Conservation (phyloP, 2,329 filamentous ascomycete species). For the Hypocreales sp. region DNA sequence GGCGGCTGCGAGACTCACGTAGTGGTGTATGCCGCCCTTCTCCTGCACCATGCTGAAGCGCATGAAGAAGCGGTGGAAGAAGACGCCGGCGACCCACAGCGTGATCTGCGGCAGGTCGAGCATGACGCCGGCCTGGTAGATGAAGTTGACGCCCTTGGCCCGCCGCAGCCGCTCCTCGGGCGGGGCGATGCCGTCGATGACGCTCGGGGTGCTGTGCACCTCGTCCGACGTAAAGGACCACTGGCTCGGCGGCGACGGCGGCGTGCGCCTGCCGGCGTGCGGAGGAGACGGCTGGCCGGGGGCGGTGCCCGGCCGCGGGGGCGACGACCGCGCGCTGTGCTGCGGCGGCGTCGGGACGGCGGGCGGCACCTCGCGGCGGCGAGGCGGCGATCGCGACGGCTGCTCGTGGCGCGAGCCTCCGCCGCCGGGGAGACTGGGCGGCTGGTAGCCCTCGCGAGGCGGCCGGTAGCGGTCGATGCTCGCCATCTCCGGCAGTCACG, state of each 20-base stretch:
- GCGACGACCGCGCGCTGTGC: conserved; percentile 37
- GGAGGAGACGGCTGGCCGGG: conserved; percentile 27
- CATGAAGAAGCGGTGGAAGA: conserved; percentile 96
- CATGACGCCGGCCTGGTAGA: conserved; percentile 84
- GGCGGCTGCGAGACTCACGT: conserved; percentile 49
- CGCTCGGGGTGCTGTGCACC: conserved; percentile 66
- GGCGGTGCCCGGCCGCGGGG: conserved; percentile 30
- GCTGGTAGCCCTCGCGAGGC: conserved; percentile 40
- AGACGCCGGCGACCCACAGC: conserved; percentile 79
- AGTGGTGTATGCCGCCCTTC: conserved; percentile 72
- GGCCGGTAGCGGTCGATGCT: conserved; percentile 45
- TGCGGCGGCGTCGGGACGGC: conserved; percentile 46
- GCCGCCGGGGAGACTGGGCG: conserved; percentile 24
- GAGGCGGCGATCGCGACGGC: conserved; percentile 32
- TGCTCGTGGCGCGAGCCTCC: conserved; percentile 22
- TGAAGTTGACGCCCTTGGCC: conserved; percentile 91
- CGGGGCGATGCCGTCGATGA: conserved; percentile 63
- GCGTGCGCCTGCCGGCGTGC: conserved; percentile 21
- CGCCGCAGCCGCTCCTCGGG: conserved; percentile 67
- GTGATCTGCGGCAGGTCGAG: conserved; percentile 86
- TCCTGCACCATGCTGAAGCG: conserved; percentile 65
- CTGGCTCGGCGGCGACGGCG: conserved; percentile 37
- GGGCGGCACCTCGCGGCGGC: conserved; percentile 40
- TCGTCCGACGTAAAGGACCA: conserved; percentile 86
- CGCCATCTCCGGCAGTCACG: conserved; percentile 28